Base-by-base conservation (phyloP, 805 yeast genomes). In the Ogataea trehaloabstinens region DNA sequence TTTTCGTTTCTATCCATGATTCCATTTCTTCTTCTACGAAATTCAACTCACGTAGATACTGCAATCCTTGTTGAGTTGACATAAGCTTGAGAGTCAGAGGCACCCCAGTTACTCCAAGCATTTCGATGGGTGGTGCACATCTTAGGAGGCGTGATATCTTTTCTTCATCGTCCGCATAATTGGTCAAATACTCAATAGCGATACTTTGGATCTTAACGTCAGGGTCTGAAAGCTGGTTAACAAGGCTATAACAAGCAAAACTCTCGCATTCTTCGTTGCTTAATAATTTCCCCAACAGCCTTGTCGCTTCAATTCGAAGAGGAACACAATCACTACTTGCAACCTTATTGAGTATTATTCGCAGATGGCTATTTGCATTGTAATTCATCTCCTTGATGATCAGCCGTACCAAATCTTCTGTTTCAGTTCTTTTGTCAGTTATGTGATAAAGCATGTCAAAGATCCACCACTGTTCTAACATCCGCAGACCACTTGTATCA, bases 391-490 rank as follows among this genome's bases (percentile, higher is more conserved):
- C 78, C 24, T 75, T 73, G 38, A 91, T 65, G 8, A 86, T 69
- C 5, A 76, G 53, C 21, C 73, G 61, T 10, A 85, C 64, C 30
- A 87, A 62, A 48, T 76, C 80, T 36, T 80, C 78, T 22, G 85
- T 66, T 25, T 68, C 58, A 10, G 75, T 68, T 4, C 72, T 65
- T 25, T 73, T 73, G 43, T 72, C 72, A 13, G 85, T 70, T 38
- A 89, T 74, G 50, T 86, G 86, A 51, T 84, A 82, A 37, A 89
- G 68, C 62, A 86, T 80, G 41, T 82, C 89, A 61, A 87, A 86
- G 42, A 91, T 73, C 50, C 89, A 84, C 93, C 95, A 86, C 45
- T 85, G 80, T 35, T 80, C 84, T 41, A 93, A 57, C 49, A 91
- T 68, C 31, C 69, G 69, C 18, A 85, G 60, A 0, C 99, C 99